Percentiles rank a stretch among this genome's conserved stretches.
These are phyloP conservation scores for Diaporthe vexans DNA, from an alignment of 2,329 filamentous ascomycete genomes.

Conservation along the genomic window DNA sequence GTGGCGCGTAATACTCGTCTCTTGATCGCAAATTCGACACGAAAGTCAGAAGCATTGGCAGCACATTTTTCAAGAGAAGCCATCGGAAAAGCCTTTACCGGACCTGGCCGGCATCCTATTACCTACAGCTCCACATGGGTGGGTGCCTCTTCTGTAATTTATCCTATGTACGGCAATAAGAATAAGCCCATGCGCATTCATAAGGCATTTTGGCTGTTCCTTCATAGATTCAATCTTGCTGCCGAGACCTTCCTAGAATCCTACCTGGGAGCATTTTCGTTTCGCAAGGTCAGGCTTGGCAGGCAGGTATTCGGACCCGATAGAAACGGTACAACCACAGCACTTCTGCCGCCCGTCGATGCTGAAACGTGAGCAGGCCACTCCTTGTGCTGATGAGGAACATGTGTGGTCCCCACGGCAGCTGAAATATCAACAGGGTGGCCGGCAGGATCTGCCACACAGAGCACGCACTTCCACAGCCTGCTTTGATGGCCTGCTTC, in stretches of 20 bases:
- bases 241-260: not conserved
- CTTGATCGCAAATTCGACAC: not conserved
- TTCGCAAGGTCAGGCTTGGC: no score
- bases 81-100: not conserved
- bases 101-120: not conserved
- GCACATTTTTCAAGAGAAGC: no score
- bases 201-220: not conserved
- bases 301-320: not conserved
- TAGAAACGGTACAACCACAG: not conserved
- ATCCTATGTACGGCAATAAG: not conserved
- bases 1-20: not conserved
- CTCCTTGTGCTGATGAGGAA: not conserved
- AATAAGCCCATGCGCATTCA: not conserved
- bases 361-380: not conserved
- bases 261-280: not conserved
- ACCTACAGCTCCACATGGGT: not conserved
- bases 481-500: constrained; percentile 7
- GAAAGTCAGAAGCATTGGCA: not conserved
- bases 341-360: no score
- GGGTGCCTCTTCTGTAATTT: not conserved
- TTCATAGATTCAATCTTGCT: not conserved
- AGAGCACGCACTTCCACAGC: not conserved
- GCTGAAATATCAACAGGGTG: not conserved
- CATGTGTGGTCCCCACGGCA: not conserved
- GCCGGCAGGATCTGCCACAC: not conserved